These are phyloP conservation scores for Fusarium albosuccineum DNA, from an alignment of 2,329 filamentous ascomycete genomes.

Conservation along the genomic window DNA sequence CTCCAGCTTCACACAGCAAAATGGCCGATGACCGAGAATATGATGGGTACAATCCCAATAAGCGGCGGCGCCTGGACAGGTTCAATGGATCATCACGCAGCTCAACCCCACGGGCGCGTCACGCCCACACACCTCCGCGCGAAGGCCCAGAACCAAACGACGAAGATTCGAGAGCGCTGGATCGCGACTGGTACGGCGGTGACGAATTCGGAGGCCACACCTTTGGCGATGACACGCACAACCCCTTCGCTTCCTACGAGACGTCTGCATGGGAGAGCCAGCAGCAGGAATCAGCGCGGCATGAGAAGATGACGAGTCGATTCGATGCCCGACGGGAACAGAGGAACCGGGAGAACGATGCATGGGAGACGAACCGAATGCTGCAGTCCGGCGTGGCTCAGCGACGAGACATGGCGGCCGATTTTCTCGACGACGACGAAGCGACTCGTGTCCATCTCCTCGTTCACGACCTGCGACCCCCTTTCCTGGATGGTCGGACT, in stretches of 20 bases:
- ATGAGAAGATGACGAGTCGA: conserved; percentile 83
- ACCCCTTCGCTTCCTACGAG: conserved; percentile 85
- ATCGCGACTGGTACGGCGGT: conserved; percentile 93
- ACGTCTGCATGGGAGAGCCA: conserved; percentile 77
- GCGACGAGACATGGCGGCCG: conserved; percentile 81
- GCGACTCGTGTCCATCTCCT: conserved; percentile 89
- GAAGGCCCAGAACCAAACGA: conserved; percentile 73
- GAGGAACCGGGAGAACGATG: conserved; percentile 94
- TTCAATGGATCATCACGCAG: conserved; percentile 51
- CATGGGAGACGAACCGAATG: conserved; percentile 99
- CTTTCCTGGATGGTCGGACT: conserved; percentile 93
- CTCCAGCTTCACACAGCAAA: conserved; percentile 14
- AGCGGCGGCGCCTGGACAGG: conserved; percentile 54
- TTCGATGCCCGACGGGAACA: conserved; percentile 79
- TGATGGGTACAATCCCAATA: conserved; percentile 56
- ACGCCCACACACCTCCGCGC: conserved; percentile 57
- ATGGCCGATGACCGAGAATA: conserved; percentile 55
- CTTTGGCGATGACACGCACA: conserved; percentile 92
- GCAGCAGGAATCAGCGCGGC: conserved; percentile 81
- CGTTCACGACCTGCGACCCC: conserved; percentile 92
- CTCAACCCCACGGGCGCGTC: conserved; percentile 52
- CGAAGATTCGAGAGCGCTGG: conserved; percentile 80
- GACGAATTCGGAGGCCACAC: conserved; percentile 86
- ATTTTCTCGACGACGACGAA: conserved; percentile 89
- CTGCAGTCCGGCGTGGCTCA: conserved; percentile 96